Base-by-base conservation (phyloP, 345 rosid species). In the Citrus maxima region DNA sequence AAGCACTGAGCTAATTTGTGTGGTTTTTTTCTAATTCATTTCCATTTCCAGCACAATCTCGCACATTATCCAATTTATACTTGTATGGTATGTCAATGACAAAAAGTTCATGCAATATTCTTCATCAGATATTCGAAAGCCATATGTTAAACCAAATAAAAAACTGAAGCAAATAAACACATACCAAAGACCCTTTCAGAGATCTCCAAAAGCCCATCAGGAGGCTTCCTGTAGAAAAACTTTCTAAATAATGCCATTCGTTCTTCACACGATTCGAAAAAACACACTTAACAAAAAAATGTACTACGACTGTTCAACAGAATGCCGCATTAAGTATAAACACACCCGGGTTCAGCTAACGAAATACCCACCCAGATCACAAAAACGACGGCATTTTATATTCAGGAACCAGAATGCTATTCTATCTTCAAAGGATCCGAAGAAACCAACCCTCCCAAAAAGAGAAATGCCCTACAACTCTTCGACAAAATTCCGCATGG, bases 141-240 rank as follows among this genome's bases (percentile, higher is more conserved):
- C 74, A 42, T 67, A 19, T 7, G 25, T 64, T 70, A n/a, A 30
- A 73, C 58, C 13, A 49, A 35, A 3, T n/a, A 3, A 24, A 60
- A 67, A 51, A 74, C 22, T 10, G 27, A 49, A 56, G 13, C 42
- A 27, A 46, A 4, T 24, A 27, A 77, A 82, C 60, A 59, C 88
- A 25, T 91, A 93, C 97, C 97, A 74, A 89, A 90, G 80, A 91
- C 87, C 84, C 95, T 90, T 81, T 93, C 94, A 25, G 95, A 89
- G 86, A 93, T 90, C 90, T 93, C 97, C 79, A 90, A 72, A 58
- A 93, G 91, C 72, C 95, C 93, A 74, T 87, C 93, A 75, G 97
- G 95, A 51, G 95, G 94, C 69, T 90, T 91, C 81, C 89, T 81
- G 35, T 84, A 79, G 85, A 93, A 91, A 67, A 93, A 85, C 87